These are phyloP conservation scores for Colletotrichum sublineola DNA, from an alignment of 2,329 filamentous ascomycete genomes.

Conservation along the genomic window DNA sequence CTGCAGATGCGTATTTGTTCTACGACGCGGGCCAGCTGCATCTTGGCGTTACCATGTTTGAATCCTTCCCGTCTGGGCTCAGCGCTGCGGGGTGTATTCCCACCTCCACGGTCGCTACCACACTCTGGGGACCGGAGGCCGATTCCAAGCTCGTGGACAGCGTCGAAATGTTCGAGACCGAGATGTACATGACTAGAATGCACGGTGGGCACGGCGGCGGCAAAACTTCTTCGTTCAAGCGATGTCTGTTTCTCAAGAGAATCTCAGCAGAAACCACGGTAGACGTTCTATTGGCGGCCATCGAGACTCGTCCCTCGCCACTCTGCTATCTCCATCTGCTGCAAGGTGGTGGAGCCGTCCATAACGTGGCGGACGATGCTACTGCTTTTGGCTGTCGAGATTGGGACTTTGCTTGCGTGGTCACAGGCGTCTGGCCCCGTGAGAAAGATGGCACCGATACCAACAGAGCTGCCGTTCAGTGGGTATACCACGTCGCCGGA, in stretches of 20 bases:
- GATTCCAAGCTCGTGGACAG: constrained; percentile 57
- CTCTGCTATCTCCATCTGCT: constrained; percentile 74
- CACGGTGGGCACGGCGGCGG: constrained; percentile 69
- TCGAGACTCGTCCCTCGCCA: constrained; percentile 63
- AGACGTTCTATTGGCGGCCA: constrained; percentile 57
- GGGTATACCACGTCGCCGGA: constrained; percentile 68
- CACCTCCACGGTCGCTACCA: constrained; percentile 27
- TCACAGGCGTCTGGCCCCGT: constrained; percentile 73
- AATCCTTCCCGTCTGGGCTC: constrained; percentile 50
- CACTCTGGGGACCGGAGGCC: constrained; percentile 52
- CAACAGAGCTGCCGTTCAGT: constrained; percentile 57
- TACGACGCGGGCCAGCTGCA: constrained; percentile 58
- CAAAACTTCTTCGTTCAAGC: constrained; percentile 75
- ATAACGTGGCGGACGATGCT: constrained; percentile 56
- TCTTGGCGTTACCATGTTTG: constrained; percentile 66
- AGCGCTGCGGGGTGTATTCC: constrained; percentile 37
- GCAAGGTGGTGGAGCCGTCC: constrained; percentile 68
- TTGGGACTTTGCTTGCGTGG: constrained; percentile 74
- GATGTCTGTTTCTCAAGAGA: constrained; percentile 70
- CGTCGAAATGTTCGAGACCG: constrained; percentile 67
- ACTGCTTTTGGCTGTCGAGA: constrained; percentile 74
- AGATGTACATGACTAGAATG: constrained; percentile 73
- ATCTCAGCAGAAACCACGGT: constrained; percentile 55
- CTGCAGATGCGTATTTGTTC: constrained; percentile 70
- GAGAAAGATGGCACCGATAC: constrained; percentile 61